These are phyloP conservation scores for Emericellopsis atlantica DNA, from an alignment of 2,329 filamentous ascomycete species.

Conservation along the genomic window DNA sequence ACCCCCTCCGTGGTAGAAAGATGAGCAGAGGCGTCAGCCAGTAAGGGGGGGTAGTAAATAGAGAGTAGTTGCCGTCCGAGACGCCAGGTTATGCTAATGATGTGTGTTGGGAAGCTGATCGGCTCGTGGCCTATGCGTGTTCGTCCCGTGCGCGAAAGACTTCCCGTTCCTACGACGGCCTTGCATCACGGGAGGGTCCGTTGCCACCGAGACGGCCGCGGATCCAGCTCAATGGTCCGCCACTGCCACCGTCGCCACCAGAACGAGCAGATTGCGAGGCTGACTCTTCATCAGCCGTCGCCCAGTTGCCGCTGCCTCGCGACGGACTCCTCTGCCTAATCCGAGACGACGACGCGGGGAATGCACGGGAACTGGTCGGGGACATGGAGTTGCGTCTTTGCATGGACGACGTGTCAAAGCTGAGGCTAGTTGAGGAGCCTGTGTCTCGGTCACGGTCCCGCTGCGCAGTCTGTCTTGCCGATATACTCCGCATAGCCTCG, in stretches of 20 bases:
- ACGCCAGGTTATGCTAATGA: too few species aligned
- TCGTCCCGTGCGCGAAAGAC: too few species aligned
- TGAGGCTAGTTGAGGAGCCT: conserved; percentile 11
- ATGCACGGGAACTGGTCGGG: conserved; percentile 19
- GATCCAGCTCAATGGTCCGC: conserved; percentile 28
- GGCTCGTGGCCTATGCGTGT: too few species aligned
- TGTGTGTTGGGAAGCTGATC: too few species aligned
- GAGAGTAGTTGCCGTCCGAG: too few species aligned
- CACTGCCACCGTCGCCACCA: conserved; percentile 13
- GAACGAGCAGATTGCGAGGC: conserved; percentile 1
- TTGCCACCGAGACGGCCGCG: conserved; percentile 24
- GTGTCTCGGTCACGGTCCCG: conserved; percentile 9
- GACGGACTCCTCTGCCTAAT: conserved; percentile 26
- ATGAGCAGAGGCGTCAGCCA: too few species aligned
- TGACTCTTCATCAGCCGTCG: conserved; percentile 5
- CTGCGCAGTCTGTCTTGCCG: conserved; percentile 13
- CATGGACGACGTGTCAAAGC: conserved; percentile 18
- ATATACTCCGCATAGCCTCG: conserved; percentile 16
- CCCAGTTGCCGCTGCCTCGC: conserved; percentile 11
- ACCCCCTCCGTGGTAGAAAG: too few species aligned
- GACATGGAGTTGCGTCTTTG: conserved; percentile 25
- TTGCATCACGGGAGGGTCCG: conserved; percentile 14
- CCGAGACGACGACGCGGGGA: conserved; percentile 14
- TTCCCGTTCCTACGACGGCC: conserved; percentile 11
- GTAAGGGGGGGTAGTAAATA: too few species aligned